A percentile compares a stretch with the other conserved stretches of the same genome.
Evolutionary conservation across 192 early-diverging fungal species (phyloP).

Genomic region (Kappamyces sp.): DNA sequence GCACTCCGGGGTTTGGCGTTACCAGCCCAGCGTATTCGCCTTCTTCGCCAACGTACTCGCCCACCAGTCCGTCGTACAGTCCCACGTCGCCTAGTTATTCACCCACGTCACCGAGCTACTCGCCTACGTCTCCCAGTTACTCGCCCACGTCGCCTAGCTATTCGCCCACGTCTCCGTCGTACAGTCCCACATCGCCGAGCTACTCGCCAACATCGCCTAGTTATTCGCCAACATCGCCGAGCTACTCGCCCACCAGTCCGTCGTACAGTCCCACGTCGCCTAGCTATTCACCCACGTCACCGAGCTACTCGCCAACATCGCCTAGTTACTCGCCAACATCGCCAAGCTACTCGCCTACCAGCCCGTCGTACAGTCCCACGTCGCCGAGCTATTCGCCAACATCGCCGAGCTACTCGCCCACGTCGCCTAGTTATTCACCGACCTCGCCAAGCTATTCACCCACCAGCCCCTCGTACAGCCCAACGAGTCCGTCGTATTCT

Average conservation of each 20-base stretch:
- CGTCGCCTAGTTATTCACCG: slow-evolving; percentile 47
- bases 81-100: slow-evolving; percentile 48
- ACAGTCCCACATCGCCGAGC: slow-evolving; percentile 65
- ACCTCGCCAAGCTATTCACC: slow-evolving; percentile 68
- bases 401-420: slow-evolving; percentile 70
- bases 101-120: slow-evolving; percentile 70
- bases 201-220: slow-evolving; percentile 67
- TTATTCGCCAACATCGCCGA: slow-evolving; percentile 49
- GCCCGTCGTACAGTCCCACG: slow-evolving; percentile 54
- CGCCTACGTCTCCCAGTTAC: slow-evolving; percentile 61
- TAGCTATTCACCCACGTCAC: slow-evolving; percentile 62
- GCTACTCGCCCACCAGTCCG: slow-evolving; percentile 65
- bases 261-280: slow-evolving; percentile 74
- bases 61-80: slow-evolving; percentile 66
- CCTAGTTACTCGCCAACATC: slow-evolving; percentile 55
- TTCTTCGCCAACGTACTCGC: slow-evolving; percentile 46
- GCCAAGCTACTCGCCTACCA: slow-evolving; percentile 61
- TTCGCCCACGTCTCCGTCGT: slow-evolving; percentile 46
- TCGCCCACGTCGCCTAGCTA: slow-evolving; percentile 67
- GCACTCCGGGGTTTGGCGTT: slow-evolving; percentile 42
- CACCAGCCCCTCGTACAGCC: slow-evolving; percentile 46
- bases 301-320: slow-evolving; percentile 55
- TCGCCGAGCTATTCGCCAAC: slow-evolving; percentile 72
- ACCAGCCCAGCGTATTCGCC: slow-evolving; percentile 36
- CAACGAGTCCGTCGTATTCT: slow-evolving; percentile 70